Evolutionary conservation across 2,329 filamentous ascomycete species (phyloP), one percentile per base, ranked within the genome.

Genomic region (Setomelanomma holmii): DNA sequence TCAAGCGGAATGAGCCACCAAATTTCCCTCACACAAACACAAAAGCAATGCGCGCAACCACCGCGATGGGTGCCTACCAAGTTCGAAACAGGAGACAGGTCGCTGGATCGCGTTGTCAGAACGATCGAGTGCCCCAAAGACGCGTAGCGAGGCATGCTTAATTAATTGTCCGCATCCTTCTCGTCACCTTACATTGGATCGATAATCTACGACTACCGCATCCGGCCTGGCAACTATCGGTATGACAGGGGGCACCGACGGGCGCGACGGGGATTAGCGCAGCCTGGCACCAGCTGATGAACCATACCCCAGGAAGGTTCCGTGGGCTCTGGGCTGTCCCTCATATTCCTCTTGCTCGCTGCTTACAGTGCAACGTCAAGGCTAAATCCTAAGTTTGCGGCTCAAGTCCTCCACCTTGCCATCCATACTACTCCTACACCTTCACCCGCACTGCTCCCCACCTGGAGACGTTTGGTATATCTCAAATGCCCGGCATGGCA

Each of bases 401-500:
- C 47, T 45, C 42, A 4, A 52, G 21, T 45, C 39, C 16, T 41
- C 12, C 21, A 23, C n/a, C n/a, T 10, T 45, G 47, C 36, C 55
- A 53, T 55, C 55, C 51, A 12, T 41, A 23, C 39, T 16, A 27
- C 39, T 23, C 27, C 6, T 8, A 11, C 39, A 23, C 36, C 27
- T 55, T 52, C 17, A 34, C 34, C 5, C 36, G 20, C 12, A 4
- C 19, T 27, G 47, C 48, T 50, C 49, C 51, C 42, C 30, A 33
- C 49, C 30, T 20, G 35, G 23, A 22, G 33, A 20, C 40, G 17
- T 16, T n/a, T 40, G 16, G 19, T 30, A 11, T n/a, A 27, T 12
- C n/a, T 30, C 40, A 27, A 16, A 50, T 50, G 49, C 56, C 55
- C 57, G 53, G 53, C 48, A 71, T 71, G 68, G 67, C 61, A 34